A percentile compares a stretch with the other conserved stretches of the same genome.
Evolutionary conservation across 169 alveolate genomes (phyloP).

Genomic region (Besnoitia besnoiti): DNA sequence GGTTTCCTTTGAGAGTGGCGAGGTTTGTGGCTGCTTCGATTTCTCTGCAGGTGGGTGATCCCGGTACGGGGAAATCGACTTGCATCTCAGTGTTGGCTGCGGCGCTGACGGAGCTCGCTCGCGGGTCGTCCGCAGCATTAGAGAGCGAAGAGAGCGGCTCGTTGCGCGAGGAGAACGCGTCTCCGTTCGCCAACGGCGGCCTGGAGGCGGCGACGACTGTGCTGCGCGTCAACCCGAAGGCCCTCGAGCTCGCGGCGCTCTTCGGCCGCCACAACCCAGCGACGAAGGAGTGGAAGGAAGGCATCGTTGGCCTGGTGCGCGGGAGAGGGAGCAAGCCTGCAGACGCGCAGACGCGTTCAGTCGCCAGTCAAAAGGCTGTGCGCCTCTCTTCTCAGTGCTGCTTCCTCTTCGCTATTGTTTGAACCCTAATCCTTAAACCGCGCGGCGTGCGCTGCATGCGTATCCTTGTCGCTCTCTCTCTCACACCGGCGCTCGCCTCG

Average conservation of each 20-base stretch:
- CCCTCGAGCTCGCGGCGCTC: conserved; percentile 90
- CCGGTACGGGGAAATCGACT: conserved; percentile 54
- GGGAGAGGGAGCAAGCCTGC: conserved; percentile 89
- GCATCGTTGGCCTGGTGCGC: conserved; percentile 91
- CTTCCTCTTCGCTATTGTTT: no score
- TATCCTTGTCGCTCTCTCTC: no score
- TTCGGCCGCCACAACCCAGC: conserved; percentile 93
- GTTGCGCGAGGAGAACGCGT: neutral
- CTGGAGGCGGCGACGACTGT: neutral
- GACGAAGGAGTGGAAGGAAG: conserved; percentile 94
- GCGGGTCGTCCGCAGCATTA: neutral
- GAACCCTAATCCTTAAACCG: no score
- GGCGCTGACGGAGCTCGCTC: conserved; percentile 30
- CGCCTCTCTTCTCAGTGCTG: no score
- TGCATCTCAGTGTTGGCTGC: conserved; percentile 43
- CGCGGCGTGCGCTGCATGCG: no score
- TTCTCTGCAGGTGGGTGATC: conserved; percentile 63
- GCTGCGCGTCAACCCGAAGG: conserved; percentile 90
- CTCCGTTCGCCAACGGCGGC: neutral
- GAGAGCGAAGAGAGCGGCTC: conserved; percentile 2
- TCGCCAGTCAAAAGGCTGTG: conserved; percentile 83
- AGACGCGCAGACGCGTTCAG: no score
- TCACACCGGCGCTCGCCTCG: no score
- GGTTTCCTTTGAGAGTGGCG: no score
- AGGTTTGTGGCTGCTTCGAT: no score